These are phyloP conservation scores for Pleurotus giganteus DNA, from an alignment of 768 basidiomycete genomes.

Conservation along the genomic window DNA sequence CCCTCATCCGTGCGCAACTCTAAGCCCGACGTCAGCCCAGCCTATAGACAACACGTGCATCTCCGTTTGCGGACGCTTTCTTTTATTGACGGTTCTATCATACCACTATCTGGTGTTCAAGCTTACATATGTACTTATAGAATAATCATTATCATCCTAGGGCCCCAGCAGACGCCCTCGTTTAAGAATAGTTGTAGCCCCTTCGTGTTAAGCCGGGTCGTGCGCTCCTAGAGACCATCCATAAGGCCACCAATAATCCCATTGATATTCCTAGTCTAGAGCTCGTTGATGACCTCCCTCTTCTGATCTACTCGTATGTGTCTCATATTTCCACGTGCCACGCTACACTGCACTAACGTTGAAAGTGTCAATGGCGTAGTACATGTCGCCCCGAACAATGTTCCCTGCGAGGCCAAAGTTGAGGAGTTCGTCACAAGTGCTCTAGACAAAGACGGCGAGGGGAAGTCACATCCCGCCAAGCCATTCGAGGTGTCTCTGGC, in stretches of 20 bases:
- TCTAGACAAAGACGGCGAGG: neutral
- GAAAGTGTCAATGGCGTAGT: neutral
- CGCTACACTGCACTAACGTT: neutral
- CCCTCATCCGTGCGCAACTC: neutral
- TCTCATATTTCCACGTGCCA: neutral
- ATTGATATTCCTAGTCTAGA: neutral
- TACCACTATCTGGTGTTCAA: too few relatives aligned
- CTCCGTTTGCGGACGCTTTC: too few relatives aligned
- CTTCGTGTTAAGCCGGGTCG: neutral
- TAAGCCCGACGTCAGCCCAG: too few relatives aligned
- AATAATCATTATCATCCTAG: too few relatives aligned
- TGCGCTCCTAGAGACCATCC: neutral
- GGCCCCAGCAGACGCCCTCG: too few relatives aligned
- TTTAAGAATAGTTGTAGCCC: too few relatives aligned
- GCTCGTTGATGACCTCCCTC: neutral
- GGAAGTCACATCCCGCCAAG: neutral
- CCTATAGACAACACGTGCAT: too few relatives aligned
- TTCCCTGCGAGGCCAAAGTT: neutral
- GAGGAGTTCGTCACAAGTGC: neutral
- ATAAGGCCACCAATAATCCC: neutral
- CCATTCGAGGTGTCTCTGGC: neutral
- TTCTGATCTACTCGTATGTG: neutral
- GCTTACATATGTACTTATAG: too few relatives aligned
- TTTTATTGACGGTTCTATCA: too few relatives aligned
- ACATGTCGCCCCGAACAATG: slow-evolving; percentile 1